Base-by-base conservation (phyloP, 2,329 filamentous ascomycete genomes). In the Cladophialophora carrionii region DNA sequence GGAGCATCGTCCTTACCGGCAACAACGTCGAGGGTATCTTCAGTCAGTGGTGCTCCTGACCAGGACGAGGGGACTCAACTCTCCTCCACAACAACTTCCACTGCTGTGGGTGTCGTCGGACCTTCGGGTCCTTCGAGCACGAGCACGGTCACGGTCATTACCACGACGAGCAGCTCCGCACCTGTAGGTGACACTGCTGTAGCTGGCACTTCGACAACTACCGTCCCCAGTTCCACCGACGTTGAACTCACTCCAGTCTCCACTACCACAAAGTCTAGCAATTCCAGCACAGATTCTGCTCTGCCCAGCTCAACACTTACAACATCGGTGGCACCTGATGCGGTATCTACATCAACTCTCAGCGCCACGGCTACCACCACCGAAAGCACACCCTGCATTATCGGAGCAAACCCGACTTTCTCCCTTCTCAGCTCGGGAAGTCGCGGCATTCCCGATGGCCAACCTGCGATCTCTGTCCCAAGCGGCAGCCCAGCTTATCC, bases 341-440 rank as follows among this genome's bases (percentile, higher is more conserved):
- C n/a, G n/a, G n/a, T n/a, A n/a, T n/a, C n/a, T n/a, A n/a, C n/a
- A n/a, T n/a, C n/a, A n/a, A n/a, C 34, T 41, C 54, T 46, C 14
- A 59, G 3, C 29, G 22, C 43, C 5, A 22, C 57, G n/a, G 52
- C 57, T 34, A 53, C 57, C 17, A 34, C 29, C 5, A 34, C 57
- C 17, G 8, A 14, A n/a, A 17, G 24, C 17, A 61, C 46, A 9
- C 57, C 57, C 6, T 61, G 57, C 57, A 52, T 29, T 41, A 14
- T 34, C 26, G 57, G 46, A 26, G 57, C 57, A 12, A 26, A 61
- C 20, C 57, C 57, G 57, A 61, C 57, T 5, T 61, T 61, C 57
- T 61, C 57, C 1, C 57, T 61, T n/a, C 12, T 61, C 24, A 61
- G 43, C 7, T 52, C 46, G 8, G 46, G 32, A 37, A 61, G 57